A percentile compares a stretch with the other conserved stretches of the same genome.
Conservation (phyloP, 345 rosid genomes). For the Excoecaria cochinchinensis region DNA sequence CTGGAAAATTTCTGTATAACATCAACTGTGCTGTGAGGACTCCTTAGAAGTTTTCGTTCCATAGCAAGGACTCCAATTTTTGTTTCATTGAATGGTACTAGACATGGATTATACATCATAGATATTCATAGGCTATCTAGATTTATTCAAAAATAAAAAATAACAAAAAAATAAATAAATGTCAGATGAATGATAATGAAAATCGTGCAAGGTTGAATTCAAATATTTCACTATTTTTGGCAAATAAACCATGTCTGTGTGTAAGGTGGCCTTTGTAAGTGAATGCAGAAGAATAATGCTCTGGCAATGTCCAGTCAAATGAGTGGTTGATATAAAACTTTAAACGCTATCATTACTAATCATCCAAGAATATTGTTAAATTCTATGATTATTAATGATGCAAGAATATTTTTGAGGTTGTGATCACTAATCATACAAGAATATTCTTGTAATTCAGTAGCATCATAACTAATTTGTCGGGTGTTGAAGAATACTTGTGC, state of each 20-base stretch:
- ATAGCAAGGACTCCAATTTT: not conserved
- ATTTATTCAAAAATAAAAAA: not conserved
- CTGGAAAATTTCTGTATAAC: not conserved
- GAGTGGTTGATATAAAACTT: not conserved
- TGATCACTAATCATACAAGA: not conserved
- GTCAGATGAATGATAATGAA: not conserved
- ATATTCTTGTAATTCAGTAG: slow-evolving; percentile 2
- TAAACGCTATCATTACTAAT: not conserved
- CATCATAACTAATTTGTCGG: not conserved
- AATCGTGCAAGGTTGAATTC: not conserved
- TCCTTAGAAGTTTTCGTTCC: not conserved
- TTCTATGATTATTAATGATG: too few species aligned
- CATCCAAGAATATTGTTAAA: not conserved
- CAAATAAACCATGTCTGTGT: not conserved
- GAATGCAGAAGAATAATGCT: not conserved
- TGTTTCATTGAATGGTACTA: not conserved
- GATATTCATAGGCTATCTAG: not conserved
- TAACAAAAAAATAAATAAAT: not conserved
- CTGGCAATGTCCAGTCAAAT: not conserved
- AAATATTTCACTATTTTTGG: not conserved
- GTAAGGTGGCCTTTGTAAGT: not conserved
- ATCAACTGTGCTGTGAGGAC: not conserved
- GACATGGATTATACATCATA: too few species aligned
- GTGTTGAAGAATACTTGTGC: not conserved
- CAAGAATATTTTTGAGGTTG: not conserved